Base-by-base conservation (phyloP, 2,329 filamentous ascomycete species). In the Fusarium sp. region DNA sequence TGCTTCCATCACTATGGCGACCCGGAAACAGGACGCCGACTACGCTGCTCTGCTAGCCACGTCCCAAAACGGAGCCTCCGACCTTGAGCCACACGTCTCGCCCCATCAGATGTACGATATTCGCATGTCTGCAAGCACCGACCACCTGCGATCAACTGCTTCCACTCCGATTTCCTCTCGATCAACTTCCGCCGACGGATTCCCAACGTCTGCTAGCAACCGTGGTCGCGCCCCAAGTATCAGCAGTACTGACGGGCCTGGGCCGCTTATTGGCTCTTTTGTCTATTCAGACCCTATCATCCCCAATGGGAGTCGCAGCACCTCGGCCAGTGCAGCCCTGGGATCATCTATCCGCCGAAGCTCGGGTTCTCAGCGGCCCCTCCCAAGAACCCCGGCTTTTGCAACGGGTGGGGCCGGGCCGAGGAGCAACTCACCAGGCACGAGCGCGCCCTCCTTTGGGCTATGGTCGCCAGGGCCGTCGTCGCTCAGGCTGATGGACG, bases 1-100 rank as follows among this genome's bases (percentile, higher is more conserved):
- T 82, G 93, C 95, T 1, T 97, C 95, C 4, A 85, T 99, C 51
- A 98, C 95, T 2, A 92, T 98, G 90, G 95, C 95, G 6, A 87
- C 91, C 15, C 87, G 90, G 52, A 91, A 90, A 63, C 80, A 83
- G 1, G 80, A 78, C 31, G 76, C 82, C 7, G 82, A 84, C 48
- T 82, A 82, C 27, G 75, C 78, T 10, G 60, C 74, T 39, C 79
- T 76, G 51, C 80, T 77, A 39, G 65, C 80, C 34, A 64, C 76
- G 34, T 75, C 73, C 5, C 70, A 68, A 11, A 60, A 60, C 4
- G 71, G 76, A 12, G 70, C 74, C 44, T 59, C 73, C 16, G 64
- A 66, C 31, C 64, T 68, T 44, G 72, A 75, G 48, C 68, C 71
- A 65, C 65, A 81, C 78, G 79, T 87, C 66, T 80, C 82, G 0